A percentile compares a stretch with the other conserved stretches of the same genome.
Conservation (phyloP, 371 early-diverging fungal genomes). For the Rhizopus stolonifer region DNA sequence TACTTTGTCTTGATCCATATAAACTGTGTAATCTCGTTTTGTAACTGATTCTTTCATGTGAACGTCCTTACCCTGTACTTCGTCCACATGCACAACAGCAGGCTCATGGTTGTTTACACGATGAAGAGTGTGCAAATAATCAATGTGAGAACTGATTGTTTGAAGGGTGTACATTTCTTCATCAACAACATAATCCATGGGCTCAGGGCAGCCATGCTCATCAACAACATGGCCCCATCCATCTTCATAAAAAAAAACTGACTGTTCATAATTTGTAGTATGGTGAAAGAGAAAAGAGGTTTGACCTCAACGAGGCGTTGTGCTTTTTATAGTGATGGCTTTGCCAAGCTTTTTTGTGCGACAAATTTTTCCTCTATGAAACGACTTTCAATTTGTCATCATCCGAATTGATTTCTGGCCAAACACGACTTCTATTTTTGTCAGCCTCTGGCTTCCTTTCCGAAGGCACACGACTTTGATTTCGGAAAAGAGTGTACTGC, state of each 20-base stretch:
- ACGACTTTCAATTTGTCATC: conserved; percentile 2
- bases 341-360: neutral
- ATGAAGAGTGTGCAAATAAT: conserved; percentile 4
- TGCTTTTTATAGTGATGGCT: conserved; percentile 2
- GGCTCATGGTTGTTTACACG: neutral
- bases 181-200: conserved; percentile 23
- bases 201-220: too few relatives aligned
- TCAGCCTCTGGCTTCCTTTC: conserved; percentile 6
- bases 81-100: neutral
- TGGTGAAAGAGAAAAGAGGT: conserved; percentile 20
- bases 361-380: neutral
- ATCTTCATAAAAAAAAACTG: too few relatives aligned
- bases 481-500: conserved; percentile 25
- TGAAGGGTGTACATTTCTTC: conserved; percentile 13
- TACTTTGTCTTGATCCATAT: conserved; percentile 12
- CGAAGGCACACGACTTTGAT: conserved; percentile 4
- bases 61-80: conserved; percentile 3
- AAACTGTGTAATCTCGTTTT: conserved; percentile 9
- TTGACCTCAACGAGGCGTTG: conserved; percentile 34
- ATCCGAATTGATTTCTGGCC: conserved; percentile 3
- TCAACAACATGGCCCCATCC: too few relatives aligned
- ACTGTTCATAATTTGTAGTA: conserved; percentile 4
- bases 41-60: conserved; percentile 5
- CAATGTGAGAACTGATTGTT: conserved; percentile 11
- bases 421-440: conserved; percentile 7